phyloP scores from a whole-genome alignment of 345 rosid genomes.

The Populus nigra region DNA sequence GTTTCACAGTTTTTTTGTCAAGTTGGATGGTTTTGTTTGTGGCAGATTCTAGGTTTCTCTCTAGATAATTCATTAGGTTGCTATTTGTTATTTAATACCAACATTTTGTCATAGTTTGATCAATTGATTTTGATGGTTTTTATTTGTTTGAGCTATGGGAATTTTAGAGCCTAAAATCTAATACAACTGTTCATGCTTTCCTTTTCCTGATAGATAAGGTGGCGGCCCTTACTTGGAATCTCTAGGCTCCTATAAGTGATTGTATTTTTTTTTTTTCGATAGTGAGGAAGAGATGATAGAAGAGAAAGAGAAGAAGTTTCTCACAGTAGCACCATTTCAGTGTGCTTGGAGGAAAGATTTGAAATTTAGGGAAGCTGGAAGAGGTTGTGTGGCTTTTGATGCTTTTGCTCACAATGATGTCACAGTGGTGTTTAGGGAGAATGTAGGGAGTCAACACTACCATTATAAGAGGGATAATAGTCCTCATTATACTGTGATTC shows the following conservation, averaged over 20 bases:
- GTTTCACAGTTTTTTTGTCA: constrained; percentile 42
- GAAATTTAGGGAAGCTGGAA: constrained; percentile 81
- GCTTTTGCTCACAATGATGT: constrained; percentile 96
- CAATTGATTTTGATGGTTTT: neutral
- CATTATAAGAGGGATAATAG: constrained; percentile 86
- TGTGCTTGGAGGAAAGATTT: constrained; percentile 97
- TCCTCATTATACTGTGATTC: constrained; percentile 93
- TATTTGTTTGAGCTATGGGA: neutral
- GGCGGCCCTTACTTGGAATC: constrained; percentile 14
- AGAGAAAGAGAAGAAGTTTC: constrained; percentile 59
- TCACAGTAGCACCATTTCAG: constrained; percentile 96
- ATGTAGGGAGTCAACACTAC: constrained; percentile 86
- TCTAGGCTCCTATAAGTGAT: constrained; percentile 14
- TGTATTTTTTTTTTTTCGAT: neutral
- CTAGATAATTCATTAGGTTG: constrained; percentile 13
- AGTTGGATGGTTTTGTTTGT: constrained; percentile 39
- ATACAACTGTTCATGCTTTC: neutral
- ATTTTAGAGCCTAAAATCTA: neutral
- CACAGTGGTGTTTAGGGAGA: constrained; percentile 90
- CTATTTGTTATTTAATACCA: neutral
- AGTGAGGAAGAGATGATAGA: constrained; percentile 34
- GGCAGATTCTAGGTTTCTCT: constrained; percentile 33
- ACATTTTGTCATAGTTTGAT: neutral
- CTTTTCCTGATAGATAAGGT: constrained; percentile 14
- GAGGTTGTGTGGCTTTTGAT: constrained; percentile 95